phyloP scores from a whole-genome alignment of 2,329 filamentous ascomycete species.

The Phialophora macrospora region DNA sequence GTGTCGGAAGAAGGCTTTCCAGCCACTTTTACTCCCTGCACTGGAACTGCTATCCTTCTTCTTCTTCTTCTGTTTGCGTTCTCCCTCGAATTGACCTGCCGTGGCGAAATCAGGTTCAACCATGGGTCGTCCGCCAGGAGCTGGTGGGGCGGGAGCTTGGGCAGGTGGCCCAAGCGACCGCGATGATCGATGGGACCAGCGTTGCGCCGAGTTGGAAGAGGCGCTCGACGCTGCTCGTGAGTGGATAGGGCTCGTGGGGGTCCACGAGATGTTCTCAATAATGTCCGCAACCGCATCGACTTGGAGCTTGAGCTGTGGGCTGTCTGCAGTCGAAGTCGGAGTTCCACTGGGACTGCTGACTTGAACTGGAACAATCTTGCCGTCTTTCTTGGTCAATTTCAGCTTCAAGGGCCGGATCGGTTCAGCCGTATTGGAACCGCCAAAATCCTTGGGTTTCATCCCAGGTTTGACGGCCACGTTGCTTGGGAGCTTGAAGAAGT shows the following conservation, averaged over 20 bases:
- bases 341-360: constrained; percentile 19
- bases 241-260: constrained; percentile 36
- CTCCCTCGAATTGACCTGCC: constrained; percentile 36
- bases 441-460: constrained; percentile 31
- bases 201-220: constrained; percentile 32
- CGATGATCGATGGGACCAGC: constrained; percentile 31
- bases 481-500: constrained; percentile 31
- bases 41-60: constrained; percentile 27
- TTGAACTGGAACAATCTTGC: constrained; percentile 34
- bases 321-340: not conserved
- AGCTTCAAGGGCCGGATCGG: constrained; percentile 32
- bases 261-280: constrained; percentile 36
- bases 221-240: constrained; percentile 25
- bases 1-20: constrained; percentile 48
- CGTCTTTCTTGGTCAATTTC: constrained; percentile 32
- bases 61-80: constrained; percentile 34
- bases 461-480: constrained; percentile 23
- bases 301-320: constrained; percentile 17
- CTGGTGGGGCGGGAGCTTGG: constrained; percentile 36
- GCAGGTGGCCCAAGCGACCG: constrained; percentile 28
- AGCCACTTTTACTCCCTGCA: constrained; percentile 31
- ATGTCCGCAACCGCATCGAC: constrained; percentile 32
- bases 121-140: constrained; percentile 37
- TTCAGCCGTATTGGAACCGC: constrained; percentile 16
- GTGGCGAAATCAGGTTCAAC: constrained; percentile 38